These are phyloP conservation scores for Penicillium sp. DNA, from an alignment of 2,329 filamentous ascomycete genomes.

Conservation along the genomic window DNA sequence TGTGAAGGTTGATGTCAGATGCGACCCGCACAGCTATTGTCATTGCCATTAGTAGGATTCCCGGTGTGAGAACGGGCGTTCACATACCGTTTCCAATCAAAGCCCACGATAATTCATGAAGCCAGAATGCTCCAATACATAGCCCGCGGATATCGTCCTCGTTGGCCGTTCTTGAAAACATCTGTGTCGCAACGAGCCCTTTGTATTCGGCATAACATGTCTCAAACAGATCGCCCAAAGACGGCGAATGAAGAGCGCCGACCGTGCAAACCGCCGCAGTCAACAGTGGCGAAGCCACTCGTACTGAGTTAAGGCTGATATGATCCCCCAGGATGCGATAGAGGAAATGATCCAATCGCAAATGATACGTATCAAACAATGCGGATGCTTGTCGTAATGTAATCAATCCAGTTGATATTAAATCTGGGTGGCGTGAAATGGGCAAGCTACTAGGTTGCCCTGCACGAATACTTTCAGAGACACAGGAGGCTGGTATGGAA, in stretches of 20 bases:
- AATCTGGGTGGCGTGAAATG: slow-evolving; percentile 30
- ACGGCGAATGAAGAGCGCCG: slow-evolving; percentile 43
- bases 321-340: slow-evolving; percentile 44
- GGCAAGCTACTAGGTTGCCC: slow-evolving; percentile 4
- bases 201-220: slow-evolving; percentile 46
- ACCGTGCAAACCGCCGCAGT: slow-evolving; percentile 47
- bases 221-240: slow-evolving; percentile 27
- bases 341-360: slow-evolving; percentile 48
- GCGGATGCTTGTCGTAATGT: slow-evolving; percentile 43
- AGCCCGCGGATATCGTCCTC: slow-evolving; percentile 48
- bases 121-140: slow-evolving; percentile 51
- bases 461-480: slow-evolving; percentile 15
- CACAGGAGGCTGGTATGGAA: slow-evolving; percentile 24
- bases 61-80: neutral
- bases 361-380: slow-evolving; percentile 43
- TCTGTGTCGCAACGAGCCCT: slow-evolving; percentile 41
- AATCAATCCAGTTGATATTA: slow-evolving; percentile 47
- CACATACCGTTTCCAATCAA: slow-evolving; percentile 14
- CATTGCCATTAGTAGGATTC: neutral
- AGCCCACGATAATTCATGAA: slow-evolving; percentile 43
- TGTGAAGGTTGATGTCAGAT: slow-evolving; percentile 24
- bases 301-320: slow-evolving; percentile 35
- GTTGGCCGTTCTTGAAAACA: slow-evolving; percentile 46
- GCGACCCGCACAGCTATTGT: slow-evolving; percentile 21
- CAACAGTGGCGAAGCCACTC: slow-evolving; percentile 41